Conservation (phyloP, 176 grass and related monocot genomes). For the Aegilops speltoides region DNA sequence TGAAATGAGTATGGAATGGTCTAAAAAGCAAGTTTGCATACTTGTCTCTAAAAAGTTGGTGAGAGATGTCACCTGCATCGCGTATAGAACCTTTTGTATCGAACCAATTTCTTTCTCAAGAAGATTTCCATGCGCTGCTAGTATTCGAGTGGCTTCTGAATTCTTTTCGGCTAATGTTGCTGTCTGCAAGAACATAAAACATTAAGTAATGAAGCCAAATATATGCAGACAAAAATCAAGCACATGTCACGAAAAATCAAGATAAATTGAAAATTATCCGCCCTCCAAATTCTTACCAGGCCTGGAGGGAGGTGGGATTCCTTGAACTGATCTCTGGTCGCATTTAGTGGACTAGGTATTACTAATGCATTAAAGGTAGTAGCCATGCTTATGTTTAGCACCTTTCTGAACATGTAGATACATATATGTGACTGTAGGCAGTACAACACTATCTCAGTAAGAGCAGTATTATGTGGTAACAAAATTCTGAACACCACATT, state of each 20-base stretch:
- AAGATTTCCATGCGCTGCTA: constrained; percentile 57
- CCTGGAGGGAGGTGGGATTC: too few species aligned
- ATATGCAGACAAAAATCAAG: too few species aligned
- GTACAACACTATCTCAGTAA: neutral
- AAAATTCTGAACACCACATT: neutral
- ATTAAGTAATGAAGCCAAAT: too few species aligned
- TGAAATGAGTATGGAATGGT: neutral
- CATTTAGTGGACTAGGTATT: too few species aligned
- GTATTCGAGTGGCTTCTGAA: constrained; percentile 64
- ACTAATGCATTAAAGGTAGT: too few species aligned
- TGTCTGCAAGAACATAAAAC: constrained; percentile 33
- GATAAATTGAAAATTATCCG: too few species aligned
- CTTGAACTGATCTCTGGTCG: too few species aligned
- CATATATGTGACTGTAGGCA: neutral
- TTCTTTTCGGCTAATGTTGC: constrained; percentile 69
- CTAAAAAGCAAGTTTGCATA: neutral
- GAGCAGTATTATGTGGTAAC: neutral
- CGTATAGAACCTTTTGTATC: constrained; percentile 69
- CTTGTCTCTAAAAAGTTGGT: neutral
- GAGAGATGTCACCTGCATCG: constrained; percentile 71
- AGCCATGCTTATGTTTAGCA: too few species aligned
- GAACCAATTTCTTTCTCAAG: constrained; percentile 69
- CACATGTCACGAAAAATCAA: too few species aligned
- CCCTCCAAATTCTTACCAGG: too few species aligned
- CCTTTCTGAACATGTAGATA: too few species aligned